Conservation (phyloP, 2,329 filamentous ascomycete genomes). For the Paecilomyces niveus region DNA sequence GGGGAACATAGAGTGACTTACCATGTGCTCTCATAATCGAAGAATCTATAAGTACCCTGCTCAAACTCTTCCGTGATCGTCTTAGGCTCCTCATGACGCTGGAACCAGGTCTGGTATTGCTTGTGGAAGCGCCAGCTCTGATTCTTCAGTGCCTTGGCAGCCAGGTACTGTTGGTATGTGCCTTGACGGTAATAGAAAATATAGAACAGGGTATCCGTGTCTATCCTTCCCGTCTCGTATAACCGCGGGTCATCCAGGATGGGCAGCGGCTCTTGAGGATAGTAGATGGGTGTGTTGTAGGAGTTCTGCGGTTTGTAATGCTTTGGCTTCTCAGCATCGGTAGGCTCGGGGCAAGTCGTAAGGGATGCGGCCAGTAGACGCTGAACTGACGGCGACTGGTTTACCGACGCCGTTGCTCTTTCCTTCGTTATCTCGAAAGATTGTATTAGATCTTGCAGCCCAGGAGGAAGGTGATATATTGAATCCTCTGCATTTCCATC, state of each 20-base stretch:
- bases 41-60: constrained; percentile 97
- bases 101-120: constrained; percentile 99
- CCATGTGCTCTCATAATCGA: constrained; percentile 99
- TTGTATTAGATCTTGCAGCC: constrained; percentile 81
- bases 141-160: constrained; percentile 93
- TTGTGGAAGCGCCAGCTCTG: constrained; percentile 99
- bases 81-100: constrained; percentile 96
- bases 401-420: constrained; percentile 46
- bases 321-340: constrained; percentile 74
- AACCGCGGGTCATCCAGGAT: constrained; percentile 88
- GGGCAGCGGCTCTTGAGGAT: constrained; percentile 83
- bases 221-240: constrained; percentile 69
- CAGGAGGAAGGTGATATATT: constrained; percentile 85
- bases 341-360: constrained; percentile 62
- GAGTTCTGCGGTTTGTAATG: constrained; percentile 79
- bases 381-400: constrained; percentile 59
- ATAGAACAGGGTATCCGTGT: constrained; percentile 95
- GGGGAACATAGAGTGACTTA: constrained; percentile 42
- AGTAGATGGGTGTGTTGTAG: constrained; percentile 72
- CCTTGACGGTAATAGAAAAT: constrained; percentile 99
- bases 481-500: constrained; percentile 62
- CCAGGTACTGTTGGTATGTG: constrained; percentile 89
- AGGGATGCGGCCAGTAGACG: constrained; percentile 71
- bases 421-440: constrained; percentile 81
- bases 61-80: constrained; percentile 98